phyloP scores from a whole-genome alignment of 148 eudicot species.

The Salicornia ramosissima region DNA sequence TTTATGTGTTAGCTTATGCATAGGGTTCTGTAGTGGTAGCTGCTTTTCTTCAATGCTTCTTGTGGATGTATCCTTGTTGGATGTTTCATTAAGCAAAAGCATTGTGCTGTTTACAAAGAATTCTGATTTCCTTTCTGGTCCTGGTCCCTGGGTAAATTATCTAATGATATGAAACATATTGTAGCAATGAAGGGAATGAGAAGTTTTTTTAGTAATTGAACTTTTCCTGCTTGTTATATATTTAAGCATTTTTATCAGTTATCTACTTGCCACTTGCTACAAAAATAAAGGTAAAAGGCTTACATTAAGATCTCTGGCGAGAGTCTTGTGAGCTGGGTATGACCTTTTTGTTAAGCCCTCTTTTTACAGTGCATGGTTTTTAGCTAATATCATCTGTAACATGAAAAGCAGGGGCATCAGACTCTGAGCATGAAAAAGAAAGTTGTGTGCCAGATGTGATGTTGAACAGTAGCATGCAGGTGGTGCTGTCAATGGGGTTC shows the following conservation, averaged over 20 bases:
- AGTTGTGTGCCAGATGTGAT: slow-evolving; percentile 25
- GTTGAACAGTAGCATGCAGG: slow-evolving; percentile 66
- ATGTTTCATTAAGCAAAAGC: too few species aligned
- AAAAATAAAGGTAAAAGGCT: too few species aligned
- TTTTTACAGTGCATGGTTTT: neutral
- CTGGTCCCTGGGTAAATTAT: neutral
- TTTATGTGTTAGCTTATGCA: neutral
- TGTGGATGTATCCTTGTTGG: too few species aligned
- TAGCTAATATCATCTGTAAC: neutral
- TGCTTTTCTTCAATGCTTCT: neutral
- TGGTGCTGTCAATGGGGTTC: slow-evolving; percentile 91
- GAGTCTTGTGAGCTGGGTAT: too few species aligned
- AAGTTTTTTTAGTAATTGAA: neutral
- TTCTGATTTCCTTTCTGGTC: neutral
- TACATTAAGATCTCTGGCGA: too few species aligned
- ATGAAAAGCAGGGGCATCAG: slow-evolving; percentile 52
- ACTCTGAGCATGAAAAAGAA: slow-evolving; percentile 42
- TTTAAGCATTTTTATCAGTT: too few species aligned
- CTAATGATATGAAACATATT: neutral
- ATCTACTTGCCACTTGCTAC: too few species aligned
- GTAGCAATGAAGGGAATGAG: neutral
- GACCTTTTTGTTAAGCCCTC: neutral
- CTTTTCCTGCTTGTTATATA: neutral
- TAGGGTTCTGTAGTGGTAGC: neutral
- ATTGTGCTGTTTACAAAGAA: too few species aligned